These are phyloP conservation scores for Neurospora tetraspora DNA, from an alignment of 495 filamentous ascomycete genomes.

Conservation along the genomic window DNA sequence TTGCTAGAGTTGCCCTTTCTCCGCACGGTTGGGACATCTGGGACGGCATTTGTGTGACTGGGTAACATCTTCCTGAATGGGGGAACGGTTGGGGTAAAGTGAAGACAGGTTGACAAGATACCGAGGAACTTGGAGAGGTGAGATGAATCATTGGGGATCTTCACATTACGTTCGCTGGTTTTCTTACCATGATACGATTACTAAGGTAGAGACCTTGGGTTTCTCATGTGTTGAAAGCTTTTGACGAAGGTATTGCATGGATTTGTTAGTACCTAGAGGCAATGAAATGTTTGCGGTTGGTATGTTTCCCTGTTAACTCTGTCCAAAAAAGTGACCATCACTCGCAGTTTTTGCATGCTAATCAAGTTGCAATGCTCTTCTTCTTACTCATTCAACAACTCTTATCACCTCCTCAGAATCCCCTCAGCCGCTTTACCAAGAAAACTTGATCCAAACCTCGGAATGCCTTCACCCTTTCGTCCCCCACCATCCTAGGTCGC, in stretches of 20 bases:
- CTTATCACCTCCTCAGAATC: neutral
- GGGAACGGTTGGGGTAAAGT: neutral
- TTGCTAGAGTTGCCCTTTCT: neutral
- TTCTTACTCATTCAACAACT: too few relatives aligned
- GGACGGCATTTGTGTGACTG: neutral
- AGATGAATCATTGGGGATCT: neutral
- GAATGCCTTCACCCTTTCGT: neutral
- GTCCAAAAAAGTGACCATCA: accelerated
- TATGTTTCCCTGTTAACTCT: neutral
- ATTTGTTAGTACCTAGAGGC: too few relatives aligned
- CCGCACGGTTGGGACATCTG: neutral
- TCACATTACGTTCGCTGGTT: neutral
- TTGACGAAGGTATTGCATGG: neutral
- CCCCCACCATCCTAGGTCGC: neutral
- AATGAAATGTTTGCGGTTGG: neutral
- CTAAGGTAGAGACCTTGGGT: neutral
- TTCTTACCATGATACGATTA: neutral
- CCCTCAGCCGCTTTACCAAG: neutral
- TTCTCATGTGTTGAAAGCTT: neutral
- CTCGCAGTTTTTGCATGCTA: neutral
- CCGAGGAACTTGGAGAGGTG: neutral
- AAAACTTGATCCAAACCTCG: neutral
- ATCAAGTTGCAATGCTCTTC: neutral
- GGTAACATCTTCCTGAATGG: neutral
- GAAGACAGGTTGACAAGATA: neutral